Evolutionary conservation across 176 grass and related monocot species (phyloP).

Genomic region (Avena eriantha): DNA sequence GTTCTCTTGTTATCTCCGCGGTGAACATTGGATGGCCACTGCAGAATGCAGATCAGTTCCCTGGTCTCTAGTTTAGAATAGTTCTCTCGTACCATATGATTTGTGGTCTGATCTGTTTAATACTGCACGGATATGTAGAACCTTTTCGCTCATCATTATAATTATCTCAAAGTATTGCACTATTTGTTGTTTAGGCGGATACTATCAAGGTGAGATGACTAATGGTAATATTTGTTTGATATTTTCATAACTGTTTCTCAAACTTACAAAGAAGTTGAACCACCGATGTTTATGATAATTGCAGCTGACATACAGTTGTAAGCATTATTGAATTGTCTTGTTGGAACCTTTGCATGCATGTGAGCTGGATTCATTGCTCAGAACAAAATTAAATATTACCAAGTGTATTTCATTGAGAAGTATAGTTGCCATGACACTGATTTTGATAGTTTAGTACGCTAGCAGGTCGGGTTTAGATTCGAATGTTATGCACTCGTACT

Average conservation of each 20-base stretch:
- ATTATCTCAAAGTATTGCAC: no score
- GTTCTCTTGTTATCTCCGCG: no score
- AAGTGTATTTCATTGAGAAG: background rate
- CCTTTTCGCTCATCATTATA: background rate
- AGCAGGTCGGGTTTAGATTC: background rate
- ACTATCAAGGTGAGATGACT: background rate
- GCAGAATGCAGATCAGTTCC: no score
- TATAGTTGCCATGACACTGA: background rate
- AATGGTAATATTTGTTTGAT: background rate
- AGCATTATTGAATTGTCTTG: background rate
- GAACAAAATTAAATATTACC: background rate
- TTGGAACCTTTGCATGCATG: background rate
- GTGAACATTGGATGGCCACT: no score
- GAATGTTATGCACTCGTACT: constrained; percentile 15
- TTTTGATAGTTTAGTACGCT: background rate
- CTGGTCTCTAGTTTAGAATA: no score
- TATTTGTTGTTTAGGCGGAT: background rate
- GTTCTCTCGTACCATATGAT: no score
- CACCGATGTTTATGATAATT: background rate
- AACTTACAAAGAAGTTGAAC: constrained; percentile 15
- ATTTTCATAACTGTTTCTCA: background rate
- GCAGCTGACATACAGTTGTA: constrained; percentile 13
- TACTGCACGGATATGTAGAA: background rate
- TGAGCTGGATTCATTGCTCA: constrained; percentile 24
- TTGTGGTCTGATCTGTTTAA: background rate